A percentile compares a stretch with the other conserved stretches of the same genome.
Evolutionary conservation across 2,329 filamentous ascomycete species (phyloP).

Genomic region (Fusarium sp.): DNA sequence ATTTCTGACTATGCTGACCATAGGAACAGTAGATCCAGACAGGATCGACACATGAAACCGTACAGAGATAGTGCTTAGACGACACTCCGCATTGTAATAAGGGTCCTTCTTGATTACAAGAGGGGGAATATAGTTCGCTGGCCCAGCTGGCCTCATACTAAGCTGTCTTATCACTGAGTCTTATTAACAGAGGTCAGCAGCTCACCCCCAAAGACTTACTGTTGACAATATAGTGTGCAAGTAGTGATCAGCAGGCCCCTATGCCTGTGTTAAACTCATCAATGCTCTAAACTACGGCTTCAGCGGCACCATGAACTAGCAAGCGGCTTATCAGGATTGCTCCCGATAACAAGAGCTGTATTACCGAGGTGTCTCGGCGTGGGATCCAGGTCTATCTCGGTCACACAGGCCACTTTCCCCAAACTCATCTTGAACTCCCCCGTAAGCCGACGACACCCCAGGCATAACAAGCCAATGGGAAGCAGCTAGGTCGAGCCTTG

Average conservation of each 20-base stretch:
- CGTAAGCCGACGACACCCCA: neutral
- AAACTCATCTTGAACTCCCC: slow-evolving; percentile 3
- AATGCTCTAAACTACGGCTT: neutral
- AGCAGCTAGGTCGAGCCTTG: neutral
- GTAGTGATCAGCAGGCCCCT: slow-evolving; percentile 28
- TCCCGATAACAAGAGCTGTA: slow-evolving; percentile 4
- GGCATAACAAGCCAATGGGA: slow-evolving; percentile 18
- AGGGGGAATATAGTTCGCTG: neutral
- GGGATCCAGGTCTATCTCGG: slow-evolving; percentile 16
- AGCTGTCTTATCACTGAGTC: neutral
- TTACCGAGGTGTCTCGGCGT: slow-evolving; percentile 18
- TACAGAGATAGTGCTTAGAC: slow-evolving; percentile 20
- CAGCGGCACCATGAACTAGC: slow-evolving; percentile 1
- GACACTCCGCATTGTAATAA: slow-evolving; percentile 3
- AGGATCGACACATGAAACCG: slow-evolving; percentile 8
- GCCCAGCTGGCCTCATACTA: neutral
- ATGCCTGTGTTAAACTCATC: slow-evolving; percentile 1
- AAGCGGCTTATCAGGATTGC: slow-evolving; percentile 7
- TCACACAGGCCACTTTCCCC: slow-evolving; percentile 30
- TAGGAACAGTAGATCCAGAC: neutral
- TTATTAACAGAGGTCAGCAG: slow-evolving; percentile 25
- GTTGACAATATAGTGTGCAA: neutral
- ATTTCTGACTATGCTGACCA: neutral
- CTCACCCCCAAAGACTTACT: slow-evolving; percentile 4
- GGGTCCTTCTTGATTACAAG: neutral